Percentiles rank a stretch among this genome's conserved stretches.
These are phyloP conservation scores for Malus sieversii DNA, from an alignment of 306 rosid genomes.

Conservation along the genomic window DNA sequence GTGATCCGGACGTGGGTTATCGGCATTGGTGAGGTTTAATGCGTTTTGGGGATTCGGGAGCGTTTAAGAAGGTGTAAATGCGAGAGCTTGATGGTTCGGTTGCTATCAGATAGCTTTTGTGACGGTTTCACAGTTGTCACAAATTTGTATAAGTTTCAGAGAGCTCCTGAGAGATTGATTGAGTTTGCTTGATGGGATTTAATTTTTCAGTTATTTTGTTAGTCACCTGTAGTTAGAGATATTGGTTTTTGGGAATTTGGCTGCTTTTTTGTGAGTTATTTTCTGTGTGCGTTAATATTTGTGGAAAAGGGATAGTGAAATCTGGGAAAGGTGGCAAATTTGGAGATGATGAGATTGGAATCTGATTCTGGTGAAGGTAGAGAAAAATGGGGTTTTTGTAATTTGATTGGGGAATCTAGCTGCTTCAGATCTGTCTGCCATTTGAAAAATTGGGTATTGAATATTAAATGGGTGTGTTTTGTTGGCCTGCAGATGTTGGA, in stretches of 20 bases:
- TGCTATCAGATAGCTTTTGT: not conserved
- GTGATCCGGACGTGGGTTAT: conserved; percentile 7
- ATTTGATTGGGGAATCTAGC: not conserved
- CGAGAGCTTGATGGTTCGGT: not conserved
- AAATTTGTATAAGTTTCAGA: not conserved
- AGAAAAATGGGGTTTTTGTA: not conserved
- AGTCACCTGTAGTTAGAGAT: not conserved
- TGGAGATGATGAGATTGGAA: not conserved
- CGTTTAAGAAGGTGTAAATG: not conserved
- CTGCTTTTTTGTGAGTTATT: not conserved
- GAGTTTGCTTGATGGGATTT: not conserved
- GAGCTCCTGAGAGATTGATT: not conserved
- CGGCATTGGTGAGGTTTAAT: conserved; percentile 5
- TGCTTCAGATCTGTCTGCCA: not conserved
- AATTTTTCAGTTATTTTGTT: not conserved
- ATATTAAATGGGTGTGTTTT: not conserved
- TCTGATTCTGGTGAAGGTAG: not conserved
- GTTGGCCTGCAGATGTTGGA: not conserved
- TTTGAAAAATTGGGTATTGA: not conserved
- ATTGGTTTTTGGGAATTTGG: not conserved
- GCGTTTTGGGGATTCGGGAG: not conserved
- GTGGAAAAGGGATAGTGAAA: not conserved
- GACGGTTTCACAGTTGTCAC: not conserved
- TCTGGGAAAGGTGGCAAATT: not conserved
- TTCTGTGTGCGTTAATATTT: not conserved